phyloP scores from a whole-genome alignment of 306 rosid genomes.

The Geum urbanum region DNA sequence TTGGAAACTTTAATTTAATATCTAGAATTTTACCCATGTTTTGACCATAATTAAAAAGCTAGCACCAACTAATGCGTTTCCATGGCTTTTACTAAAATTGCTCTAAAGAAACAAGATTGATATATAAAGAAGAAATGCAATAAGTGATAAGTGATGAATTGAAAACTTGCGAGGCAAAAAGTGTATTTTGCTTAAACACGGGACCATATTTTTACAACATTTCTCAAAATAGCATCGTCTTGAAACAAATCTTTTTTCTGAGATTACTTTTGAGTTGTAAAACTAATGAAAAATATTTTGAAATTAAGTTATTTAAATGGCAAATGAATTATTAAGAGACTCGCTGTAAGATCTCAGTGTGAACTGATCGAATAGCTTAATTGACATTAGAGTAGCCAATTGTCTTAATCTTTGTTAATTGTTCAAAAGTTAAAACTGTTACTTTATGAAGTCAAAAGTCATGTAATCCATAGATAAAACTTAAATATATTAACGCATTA shows the following conservation, averaged over 20 bases:
- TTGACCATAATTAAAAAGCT: slow-evolving; percentile 14
- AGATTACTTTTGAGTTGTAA: too few species aligned
- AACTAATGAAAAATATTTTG: too few species aligned
- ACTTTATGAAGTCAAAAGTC: neutral
- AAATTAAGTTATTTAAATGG: neutral
- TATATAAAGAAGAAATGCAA: neutral
- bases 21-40: neutral
- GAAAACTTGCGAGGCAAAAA: neutral
- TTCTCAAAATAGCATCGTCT: neutral
- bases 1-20: neutral
- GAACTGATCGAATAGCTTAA: neutral
- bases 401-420: neutral
- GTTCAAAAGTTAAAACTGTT: neutral
- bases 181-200: neutral
- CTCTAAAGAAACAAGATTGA: neutral
- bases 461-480: neutral
- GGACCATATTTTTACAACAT: neutral
- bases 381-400: neutral
- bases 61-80: neutral
- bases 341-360: neutral
- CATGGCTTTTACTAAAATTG: neutral
- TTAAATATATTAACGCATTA: too few species aligned
- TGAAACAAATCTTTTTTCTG: neutral
- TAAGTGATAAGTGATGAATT: neutral
- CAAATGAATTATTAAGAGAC: neutral